These are phyloP conservation scores for Yarrowia sp. DNA, from an alignment of 805 yeast species.

Conservation along the genomic window DNA sequence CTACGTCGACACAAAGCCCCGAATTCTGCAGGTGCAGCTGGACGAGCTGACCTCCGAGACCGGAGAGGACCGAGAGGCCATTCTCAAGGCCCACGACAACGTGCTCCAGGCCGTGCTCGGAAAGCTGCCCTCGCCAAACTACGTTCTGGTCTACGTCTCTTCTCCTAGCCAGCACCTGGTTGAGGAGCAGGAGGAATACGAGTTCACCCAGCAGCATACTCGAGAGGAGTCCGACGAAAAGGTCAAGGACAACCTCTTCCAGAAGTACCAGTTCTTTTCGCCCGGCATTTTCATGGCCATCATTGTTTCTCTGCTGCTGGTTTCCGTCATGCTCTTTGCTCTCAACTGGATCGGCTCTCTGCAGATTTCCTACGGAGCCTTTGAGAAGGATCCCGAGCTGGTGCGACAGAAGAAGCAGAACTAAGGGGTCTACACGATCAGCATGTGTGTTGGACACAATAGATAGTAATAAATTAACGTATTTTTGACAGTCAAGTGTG, in stretches of 20 bases:
- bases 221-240: background rate
- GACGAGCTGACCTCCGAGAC: conserved; percentile 43
- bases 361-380: conserved; percentile 76
- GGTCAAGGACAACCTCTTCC: conserved; percentile 44
- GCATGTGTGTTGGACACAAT: background rate
- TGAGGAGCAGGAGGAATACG: conserved; percentile 19
- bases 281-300: conserved; percentile 78
- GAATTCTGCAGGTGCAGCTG: conserved; percentile 58
- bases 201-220: background rate
- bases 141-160: conserved; percentile 38
- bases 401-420: conserved; percentile 19
- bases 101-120: conserved; percentile 35
- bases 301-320: conserved; percentile 59
- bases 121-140: conserved; percentile 37
- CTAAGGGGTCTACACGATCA: background rate
- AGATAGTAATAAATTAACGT: background rate
- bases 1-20: conserved; percentile 57
- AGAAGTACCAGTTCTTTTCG: conserved; percentile 65
- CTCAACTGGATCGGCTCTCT: conserved; percentile 67
- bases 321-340: conserved; percentile 57
- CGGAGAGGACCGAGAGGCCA: conserved; percentile 13
- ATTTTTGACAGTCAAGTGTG: background rate
- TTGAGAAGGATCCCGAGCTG: conserved; percentile 44
- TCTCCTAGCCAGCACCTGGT: conserved; percentile 31
- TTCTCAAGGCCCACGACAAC: conserved; percentile 31